Conservation (phyloP, 2,329 filamentous ascomycete genomes). For the Arthrinium phaeospermum region DNA sequence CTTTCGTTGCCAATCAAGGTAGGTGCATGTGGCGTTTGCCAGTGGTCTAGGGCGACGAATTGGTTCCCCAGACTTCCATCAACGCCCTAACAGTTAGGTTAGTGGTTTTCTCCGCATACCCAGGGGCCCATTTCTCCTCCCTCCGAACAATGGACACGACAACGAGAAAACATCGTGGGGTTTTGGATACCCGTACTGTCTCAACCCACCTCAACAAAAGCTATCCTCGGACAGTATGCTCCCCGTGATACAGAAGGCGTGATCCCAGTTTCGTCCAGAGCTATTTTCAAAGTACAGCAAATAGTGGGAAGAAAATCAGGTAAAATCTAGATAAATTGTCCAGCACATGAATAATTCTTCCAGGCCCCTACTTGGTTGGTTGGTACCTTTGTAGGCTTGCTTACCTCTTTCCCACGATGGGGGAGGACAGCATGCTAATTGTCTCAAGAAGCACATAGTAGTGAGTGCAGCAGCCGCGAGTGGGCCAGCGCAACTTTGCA, state of each 20-base stretch:
- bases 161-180: neutral
- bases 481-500: neutral
- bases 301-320: neutral
- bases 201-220: neutral
- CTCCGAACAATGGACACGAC: neutral
- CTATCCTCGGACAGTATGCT: neutral
- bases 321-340: slow-evolving; percentile 11
- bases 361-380: neutral
- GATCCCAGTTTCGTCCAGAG: neutral
- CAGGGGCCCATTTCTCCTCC: neutral
- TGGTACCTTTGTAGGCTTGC: neutral
- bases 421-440: neutral
- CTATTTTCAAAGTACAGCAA: neutral
- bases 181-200: neutral
- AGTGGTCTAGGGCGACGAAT: neutral
- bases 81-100: neutral
- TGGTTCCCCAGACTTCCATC: slow-evolving; percentile 1
- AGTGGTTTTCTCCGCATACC: neutral
- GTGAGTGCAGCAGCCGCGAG: neutral
- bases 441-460: neutral
- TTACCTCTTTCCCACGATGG: neutral
- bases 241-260: neutral
- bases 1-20: neutral
- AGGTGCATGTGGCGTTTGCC: neutral
- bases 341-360: neutral